Evolutionary conservation across 345 rosid genomes (phyloP), one percentile per base, ranked within the genome.

Genomic region (Sonneratia caseolaris): DNA sequence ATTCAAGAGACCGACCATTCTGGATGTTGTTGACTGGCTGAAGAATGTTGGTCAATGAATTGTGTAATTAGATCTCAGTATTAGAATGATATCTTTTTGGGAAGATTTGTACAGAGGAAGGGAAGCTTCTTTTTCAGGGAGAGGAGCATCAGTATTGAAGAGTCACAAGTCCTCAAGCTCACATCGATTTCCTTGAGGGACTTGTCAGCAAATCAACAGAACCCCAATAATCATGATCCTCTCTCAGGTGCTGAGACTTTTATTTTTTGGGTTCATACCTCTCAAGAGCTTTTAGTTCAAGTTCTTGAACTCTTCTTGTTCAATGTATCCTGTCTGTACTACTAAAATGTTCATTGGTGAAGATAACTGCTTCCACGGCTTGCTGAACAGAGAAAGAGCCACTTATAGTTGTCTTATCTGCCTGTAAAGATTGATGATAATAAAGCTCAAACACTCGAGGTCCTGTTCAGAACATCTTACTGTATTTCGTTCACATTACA

Each of bases 1-100:
- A 62, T 71, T 79, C 76, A 83, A 81, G 76, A 81, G 86, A 51
- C 86, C 86, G 47, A 79, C 78, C 55, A 81, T 81, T 69, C 72
- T 73, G 72, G 84, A 83, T 37, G 81, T 83, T 62, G 82, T 83
- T 40, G 81, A 77, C 38, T 75, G 84, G 74, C 78, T 83, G 68
- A 61, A 45, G 45, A 73, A 68, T 27, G 65, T 76, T 4, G 67
- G 22, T 24, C 19, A 62, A 32, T 62, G 37, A 62, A 62, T 27
- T 13, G 16, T 62, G 66, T 62, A 62, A 35, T 62, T 57, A 57
- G 35, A n/a, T 12, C 27, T 24, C 13, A 37, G 22, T 35, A 15
- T 27, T 62, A 27, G 37, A 35, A 62, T 14, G 38, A 62, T 27
- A 27, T 62, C 66, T 12, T 62, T 32, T 62, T 32, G 66, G 59